Percentiles rank a stretch among this genome's conserved stretches.
Evolutionary conservation across 768 basidiomycete species (phyloP).

Genomic region (Harrya chromipes): DNA sequence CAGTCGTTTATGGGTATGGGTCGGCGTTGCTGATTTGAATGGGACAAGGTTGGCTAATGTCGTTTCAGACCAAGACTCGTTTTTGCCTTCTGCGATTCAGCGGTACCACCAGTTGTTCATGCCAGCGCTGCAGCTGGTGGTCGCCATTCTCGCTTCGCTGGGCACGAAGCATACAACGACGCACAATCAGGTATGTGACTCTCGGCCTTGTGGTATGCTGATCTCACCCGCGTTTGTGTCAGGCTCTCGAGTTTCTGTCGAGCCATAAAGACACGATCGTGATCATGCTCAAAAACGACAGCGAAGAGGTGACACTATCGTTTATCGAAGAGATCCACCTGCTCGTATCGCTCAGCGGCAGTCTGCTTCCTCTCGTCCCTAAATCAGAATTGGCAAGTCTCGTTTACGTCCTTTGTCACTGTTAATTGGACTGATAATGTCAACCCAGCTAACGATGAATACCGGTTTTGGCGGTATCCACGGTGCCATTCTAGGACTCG

Average conservation of each 20-base stretch:
- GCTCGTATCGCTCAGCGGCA: constrained; percentile 67
- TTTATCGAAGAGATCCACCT: constrained; percentile 79
- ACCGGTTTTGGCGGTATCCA: constrained; percentile 88
- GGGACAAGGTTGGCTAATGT: neutral
- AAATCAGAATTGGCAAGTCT: constrained; percentile 72
- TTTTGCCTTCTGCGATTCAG: constrained; percentile 82
- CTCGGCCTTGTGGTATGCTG: neutral
- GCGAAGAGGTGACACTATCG: constrained; percentile 56
- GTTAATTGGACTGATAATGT: neutral
- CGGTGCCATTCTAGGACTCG: constrained; percentile 68
- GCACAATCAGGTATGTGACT: constrained; percentile 58
- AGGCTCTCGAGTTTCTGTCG: constrained; percentile 80
- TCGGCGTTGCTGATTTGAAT: neutral
- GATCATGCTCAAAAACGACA: constrained; percentile 75
- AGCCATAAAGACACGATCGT: constrained; percentile 82
- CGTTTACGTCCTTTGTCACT: neutral
- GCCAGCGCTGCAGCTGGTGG: constrained; percentile 80
- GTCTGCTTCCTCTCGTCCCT: constrained; percentile 67
- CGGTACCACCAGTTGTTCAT: constrained; percentile 90
- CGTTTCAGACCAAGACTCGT: constrained; percentile 70
- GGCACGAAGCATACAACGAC: constrained; percentile 66
- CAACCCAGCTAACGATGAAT: constrained; percentile 49
- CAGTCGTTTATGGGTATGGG: constrained; percentile 74
- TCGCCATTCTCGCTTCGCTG: constrained; percentile 73
- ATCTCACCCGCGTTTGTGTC: neutral